Percentiles rank a stretch among this genome's conserved stretches.
These are phyloP conservation scores for Alternaria ventricosa DNA, from an alignment of 2,329 filamentous ascomycete genomes.

Conservation along the genomic window DNA sequence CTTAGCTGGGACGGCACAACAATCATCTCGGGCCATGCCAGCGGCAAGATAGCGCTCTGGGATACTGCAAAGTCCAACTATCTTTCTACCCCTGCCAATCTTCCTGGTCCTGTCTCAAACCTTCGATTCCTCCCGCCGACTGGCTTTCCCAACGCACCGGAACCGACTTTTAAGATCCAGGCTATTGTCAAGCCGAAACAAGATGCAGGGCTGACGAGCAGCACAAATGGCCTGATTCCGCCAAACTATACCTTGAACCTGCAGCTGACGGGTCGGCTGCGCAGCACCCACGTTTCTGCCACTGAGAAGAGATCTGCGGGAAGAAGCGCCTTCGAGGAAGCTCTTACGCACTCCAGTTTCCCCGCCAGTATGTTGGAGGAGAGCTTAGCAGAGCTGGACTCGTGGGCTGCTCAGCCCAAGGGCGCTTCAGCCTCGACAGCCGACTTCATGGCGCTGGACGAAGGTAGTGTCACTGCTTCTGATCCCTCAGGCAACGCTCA, in stretches of 20 bases:
- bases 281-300: slow-evolving; percentile 37
- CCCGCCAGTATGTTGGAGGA: slow-evolving; percentile 50
- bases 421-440: slow-evolving; percentile 24
- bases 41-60: slow-evolving; percentile 82
- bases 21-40: slow-evolving; percentile 80
- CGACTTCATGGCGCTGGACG: slow-evolving; percentile 43
- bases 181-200: slow-evolving; percentile 82
- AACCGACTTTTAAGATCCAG: slow-evolving; percentile 57
- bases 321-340: slow-evolving; percentile 46
- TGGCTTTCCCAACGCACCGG: slow-evolving; percentile 50
- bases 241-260: slow-evolving; percentile 70
- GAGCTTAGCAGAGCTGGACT: slow-evolving; percentile 43
- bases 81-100: slow-evolving; percentile 69
- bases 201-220: slow-evolving; percentile 55
- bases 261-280: slow-evolving; percentile 60
- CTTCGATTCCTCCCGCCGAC: slow-evolving; percentile 72
- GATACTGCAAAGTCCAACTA: slow-evolving; percentile 75
- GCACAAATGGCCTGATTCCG: slow-evolving; percentile 49
- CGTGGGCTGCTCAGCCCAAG: slow-evolving; percentile 34
- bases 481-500: slow-evolving; percentile 10
- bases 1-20: slow-evolving; percentile 83
- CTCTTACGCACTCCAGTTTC: slow-evolving; percentile 53
- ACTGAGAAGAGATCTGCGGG: slow-evolving; percentile 23
- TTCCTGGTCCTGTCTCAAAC: slow-evolving; percentile 85
- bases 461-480: slow-evolving; percentile 3